Evolutionary conservation across 257 asterid genomes (phyloP).

Genomic region (Ophiorrhiza pumila): DNA sequence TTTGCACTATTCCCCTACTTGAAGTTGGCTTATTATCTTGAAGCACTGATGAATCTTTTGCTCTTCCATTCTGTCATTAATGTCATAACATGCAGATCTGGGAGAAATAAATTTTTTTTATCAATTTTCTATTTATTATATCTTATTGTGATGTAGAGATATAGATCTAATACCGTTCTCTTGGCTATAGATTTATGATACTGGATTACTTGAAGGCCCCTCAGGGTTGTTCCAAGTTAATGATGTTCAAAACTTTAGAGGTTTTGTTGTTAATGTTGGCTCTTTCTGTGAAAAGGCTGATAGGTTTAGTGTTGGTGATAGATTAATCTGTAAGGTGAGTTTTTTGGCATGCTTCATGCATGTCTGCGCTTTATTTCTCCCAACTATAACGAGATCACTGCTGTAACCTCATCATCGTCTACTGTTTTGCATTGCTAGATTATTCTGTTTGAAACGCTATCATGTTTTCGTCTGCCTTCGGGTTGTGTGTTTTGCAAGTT

Average conservation of each 20-base stretch:
- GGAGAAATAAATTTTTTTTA: background rate
- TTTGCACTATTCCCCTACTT: too few species aligned
- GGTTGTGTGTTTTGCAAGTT: background rate
- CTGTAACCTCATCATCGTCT: background rate
- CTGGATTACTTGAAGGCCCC: slow-evolving; percentile 72
- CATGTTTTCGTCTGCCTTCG: background rate
- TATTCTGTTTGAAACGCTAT: background rate
- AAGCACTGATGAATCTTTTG: background rate
- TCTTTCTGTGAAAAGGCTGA: slow-evolving; percentile 56
- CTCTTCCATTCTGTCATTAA: background rate
- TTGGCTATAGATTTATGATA: slow-evolving; percentile 69
- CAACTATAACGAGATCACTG: too few species aligned
- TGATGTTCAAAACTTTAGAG: slow-evolving; percentile 84
- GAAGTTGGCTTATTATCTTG: background rate
- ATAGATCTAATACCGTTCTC: slow-evolving; percentile 6
- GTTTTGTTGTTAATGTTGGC: slow-evolving; percentile 88
- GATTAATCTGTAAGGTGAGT: slow-evolving; percentile 75
- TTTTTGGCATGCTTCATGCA: slow-evolving; percentile 10
- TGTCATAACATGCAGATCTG: background rate
- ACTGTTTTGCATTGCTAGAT: background rate
- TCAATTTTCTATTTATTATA: background rate
- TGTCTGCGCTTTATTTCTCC: too few species aligned
- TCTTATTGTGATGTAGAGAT: background rate
- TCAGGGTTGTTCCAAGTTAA: slow-evolving; percentile 72
- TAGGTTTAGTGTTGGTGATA: slow-evolving; percentile 57